A percentile compares a stretch with the other conserved stretches of the same genome.
phyloP scores from a whole-genome alignment of 164 flowering plant species.

The Kingdonia uniflora region DNA sequence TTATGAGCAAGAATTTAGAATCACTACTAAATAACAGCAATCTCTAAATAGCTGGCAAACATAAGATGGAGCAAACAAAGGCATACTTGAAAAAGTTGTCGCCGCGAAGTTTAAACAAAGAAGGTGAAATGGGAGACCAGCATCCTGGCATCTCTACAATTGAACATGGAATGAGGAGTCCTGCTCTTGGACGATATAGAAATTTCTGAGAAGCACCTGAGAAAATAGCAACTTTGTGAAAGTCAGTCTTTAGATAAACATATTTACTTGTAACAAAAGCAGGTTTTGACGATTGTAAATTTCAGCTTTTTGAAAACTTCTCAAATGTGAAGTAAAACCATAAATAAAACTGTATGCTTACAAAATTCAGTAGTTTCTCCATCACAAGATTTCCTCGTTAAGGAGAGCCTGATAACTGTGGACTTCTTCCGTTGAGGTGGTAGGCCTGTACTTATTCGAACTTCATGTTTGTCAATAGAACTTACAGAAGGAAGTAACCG shows the following conservation, averaged over 20 bases:
- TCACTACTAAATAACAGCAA: not conserved
- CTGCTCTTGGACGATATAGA: conserved; percentile 71
- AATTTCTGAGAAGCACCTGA: conserved; percentile 62
- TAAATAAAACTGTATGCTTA: conserved; percentile 21
- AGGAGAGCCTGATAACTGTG: conserved; percentile 66
- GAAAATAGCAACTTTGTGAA: not conserved
- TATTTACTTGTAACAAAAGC: not conserved
- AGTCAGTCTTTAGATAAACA: not conserved
- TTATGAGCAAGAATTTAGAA: not conserved
- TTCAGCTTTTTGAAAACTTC: no score
- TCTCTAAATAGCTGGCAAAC: not conserved
- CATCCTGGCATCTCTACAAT: conserved; percentile 54
- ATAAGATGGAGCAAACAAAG: not conserved
- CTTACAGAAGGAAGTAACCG: conserved; percentile 46
- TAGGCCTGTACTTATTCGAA: conserved; percentile 19
- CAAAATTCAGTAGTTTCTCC: conserved; percentile 45
- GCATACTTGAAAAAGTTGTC: conserved; percentile 75
- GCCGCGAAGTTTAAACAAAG: conserved; percentile 77
- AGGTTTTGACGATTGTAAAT: no score
- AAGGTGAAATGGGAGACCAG: conserved; percentile 81
- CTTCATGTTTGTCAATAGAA: conserved; percentile 57
- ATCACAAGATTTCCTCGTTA: conserved; percentile 69
- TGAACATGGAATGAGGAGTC: conserved; percentile 51
- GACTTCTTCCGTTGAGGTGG: conserved; percentile 45
- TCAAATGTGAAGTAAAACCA: not conserved